A percentile compares a stretch with the other conserved stretches of the same genome.
These are phyloP conservation scores for Hanseniaspora thailandica DNA, from an alignment of 805 yeast species.

Conservation along the genomic window DNA sequence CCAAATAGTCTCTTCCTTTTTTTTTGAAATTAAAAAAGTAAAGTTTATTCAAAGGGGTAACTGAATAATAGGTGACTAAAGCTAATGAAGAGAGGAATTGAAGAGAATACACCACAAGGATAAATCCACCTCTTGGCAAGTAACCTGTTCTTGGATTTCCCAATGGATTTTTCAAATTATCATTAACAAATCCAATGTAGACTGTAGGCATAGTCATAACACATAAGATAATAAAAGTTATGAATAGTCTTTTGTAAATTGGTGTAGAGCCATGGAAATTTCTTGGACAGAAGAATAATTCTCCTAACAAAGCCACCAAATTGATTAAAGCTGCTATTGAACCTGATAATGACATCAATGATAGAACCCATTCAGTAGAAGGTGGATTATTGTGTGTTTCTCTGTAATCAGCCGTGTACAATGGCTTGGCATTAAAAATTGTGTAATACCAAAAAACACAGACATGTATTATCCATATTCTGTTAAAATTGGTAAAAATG, in stretches of 20 bases:
- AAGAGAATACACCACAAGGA: slow-evolving; percentile 32
- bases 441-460: slow-evolving; percentile 88
- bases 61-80: slow-evolving; percentile 39
- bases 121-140: slow-evolving; percentile 32
- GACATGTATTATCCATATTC: slow-evolving; percentile 93
- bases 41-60: slow-evolving; percentile 41
- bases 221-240: slow-evolving; percentile 34
- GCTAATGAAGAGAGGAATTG: slow-evolving; percentile 42
- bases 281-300: slow-evolving; percentile 55
- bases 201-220: slow-evolving; percentile 41
- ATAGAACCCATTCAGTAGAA: slow-evolving; percentile 79
- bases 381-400: slow-evolving; percentile 80
- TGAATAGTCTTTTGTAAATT: slow-evolving; percentile 35
- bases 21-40: slow-evolving; percentile 29
- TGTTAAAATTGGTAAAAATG: slow-evolving; percentile 84
- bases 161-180: slow-evolving; percentile 38
- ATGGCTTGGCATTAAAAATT: slow-evolving; percentile 81
- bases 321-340: slow-evolving; percentile 70
- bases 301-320: slow-evolving; percentile 72
- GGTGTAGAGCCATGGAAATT: slow-evolving; percentile 61
- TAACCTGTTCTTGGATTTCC: slow-evolving; percentile 50
- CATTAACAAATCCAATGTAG: slow-evolving; percentile 31
- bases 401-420: slow-evolving; percentile 76
- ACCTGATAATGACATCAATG: slow-evolving; percentile 88
- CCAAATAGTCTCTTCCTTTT: slow-evolving; percentile 30